These are phyloP conservation scores for Podosphaera leucotricha DNA, from an alignment of 2,329 filamentous ascomycete species.

Conservation along the genomic window DNA sequence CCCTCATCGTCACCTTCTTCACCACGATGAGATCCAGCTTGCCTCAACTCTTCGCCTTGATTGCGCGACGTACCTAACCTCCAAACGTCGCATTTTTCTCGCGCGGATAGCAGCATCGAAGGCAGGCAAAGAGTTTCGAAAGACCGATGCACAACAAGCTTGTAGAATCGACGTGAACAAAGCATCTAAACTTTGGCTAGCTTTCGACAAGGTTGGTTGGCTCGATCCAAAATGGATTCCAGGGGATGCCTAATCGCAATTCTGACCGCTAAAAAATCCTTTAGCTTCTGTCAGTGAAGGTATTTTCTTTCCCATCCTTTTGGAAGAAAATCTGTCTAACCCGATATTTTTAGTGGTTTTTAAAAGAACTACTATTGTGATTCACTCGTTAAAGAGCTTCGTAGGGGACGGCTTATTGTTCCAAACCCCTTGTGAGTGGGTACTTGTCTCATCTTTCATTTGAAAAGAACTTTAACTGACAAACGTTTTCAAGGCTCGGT, in stretches of 20 bases:
- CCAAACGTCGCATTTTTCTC: constrained; percentile 78
- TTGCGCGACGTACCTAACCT: constrained; percentile 72
- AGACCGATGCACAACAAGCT: constrained; percentile 89
- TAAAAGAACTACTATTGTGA: too few species aligned
- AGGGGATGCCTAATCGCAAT: constrained; percentile 5
- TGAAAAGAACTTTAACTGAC: too few species aligned
- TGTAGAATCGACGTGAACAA: constrained; percentile 98
- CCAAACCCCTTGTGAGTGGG: too few species aligned
- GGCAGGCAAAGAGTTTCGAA: constrained; percentile 65
- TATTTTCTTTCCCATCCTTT: too few species aligned
- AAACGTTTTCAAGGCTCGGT: too few species aligned
- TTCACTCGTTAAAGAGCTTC: too few species aligned
- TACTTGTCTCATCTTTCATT: too few species aligned
- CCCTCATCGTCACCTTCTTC: constrained; percentile 44
- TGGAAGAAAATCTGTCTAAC: too few species aligned
- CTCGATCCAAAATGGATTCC: constrained; percentile 21
- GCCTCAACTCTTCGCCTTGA: constrained; percentile 62
- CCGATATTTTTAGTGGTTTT: too few species aligned
- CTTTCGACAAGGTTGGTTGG: constrained; percentile 74
- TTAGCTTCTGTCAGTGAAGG: too few species aligned
- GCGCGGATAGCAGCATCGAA: constrained; percentile 42
- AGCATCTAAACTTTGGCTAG: constrained; percentile 75
- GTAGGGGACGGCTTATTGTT: too few species aligned
- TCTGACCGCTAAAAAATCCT: too few species aligned
- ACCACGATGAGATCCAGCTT: constrained; percentile 53